Evolutionary conservation across 805 yeast genomes (phyloP).

Genomic region (Candida rishiriensis): DNA sequence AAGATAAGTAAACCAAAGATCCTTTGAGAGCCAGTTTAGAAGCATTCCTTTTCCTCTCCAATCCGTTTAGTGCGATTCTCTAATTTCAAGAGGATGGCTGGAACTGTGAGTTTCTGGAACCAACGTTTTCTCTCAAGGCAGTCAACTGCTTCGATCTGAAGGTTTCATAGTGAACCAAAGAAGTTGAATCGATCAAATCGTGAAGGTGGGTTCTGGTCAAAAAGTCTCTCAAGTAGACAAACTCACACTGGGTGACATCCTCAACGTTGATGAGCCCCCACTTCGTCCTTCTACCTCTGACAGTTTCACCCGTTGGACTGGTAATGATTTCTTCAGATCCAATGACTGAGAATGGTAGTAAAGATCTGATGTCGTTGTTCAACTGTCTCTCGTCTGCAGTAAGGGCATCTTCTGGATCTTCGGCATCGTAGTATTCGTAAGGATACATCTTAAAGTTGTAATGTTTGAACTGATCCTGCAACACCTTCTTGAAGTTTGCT

Average conservation of each 20-base stretch:
- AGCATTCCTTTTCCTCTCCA: no score
- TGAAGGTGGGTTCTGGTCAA: constrained; percentile 93
- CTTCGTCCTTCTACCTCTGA: constrained; percentile 86
- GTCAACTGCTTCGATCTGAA: constrained; percentile 92
- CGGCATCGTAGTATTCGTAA: constrained; percentile 43
- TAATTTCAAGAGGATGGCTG: constrained; percentile 6
- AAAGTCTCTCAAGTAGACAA: constrained; percentile 89
- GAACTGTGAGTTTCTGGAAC: constrained; percentile 33
- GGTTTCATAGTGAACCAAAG: constrained; percentile 82
- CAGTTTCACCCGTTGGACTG: constrained; percentile 68
- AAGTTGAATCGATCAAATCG: constrained; percentile 91
- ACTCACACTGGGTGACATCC: constrained; percentile 93
- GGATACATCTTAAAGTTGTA: constrained; percentile 82
- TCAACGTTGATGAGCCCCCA: constrained; percentile 95
- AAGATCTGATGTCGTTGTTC: constrained; percentile 66
- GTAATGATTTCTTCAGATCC: constrained; percentile 78
- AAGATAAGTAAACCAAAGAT: neutral
- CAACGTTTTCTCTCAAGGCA: constrained; percentile 89
- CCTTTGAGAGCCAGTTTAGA: no score
- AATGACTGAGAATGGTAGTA: constrained; percentile 90
- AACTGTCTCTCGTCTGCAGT: constrained; percentile 69
- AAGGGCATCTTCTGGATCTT: constrained; percentile 31
- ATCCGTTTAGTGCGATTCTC: neutral
- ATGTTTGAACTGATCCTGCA: constrained; percentile 71
- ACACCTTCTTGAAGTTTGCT: constrained; percentile 64